phyloP scores from a whole-genome alignment of 2,329 filamentous ascomycete genomes.

The Claviceps pazoutovae region DNA sequence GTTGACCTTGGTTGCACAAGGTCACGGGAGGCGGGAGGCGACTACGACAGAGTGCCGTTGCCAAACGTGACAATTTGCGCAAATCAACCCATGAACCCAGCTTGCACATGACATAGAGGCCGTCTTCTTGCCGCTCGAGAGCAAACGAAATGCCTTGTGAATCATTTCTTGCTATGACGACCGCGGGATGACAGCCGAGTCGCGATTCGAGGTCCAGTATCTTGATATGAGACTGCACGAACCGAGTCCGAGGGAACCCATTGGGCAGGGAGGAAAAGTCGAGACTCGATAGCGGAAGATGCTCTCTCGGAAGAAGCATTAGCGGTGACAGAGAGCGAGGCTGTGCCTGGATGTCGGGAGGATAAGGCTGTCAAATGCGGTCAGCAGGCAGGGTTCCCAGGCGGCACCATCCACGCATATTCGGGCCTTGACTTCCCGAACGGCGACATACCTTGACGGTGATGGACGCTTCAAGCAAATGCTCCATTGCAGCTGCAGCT shows the following conservation, averaged over 20 bases:
- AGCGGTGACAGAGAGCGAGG: constrained; percentile 44
- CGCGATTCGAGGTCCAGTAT: constrained; percentile 50
- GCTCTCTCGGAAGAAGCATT: constrained; percentile 47
- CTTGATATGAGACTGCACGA: constrained; percentile 48
- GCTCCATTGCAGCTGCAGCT: constrained; percentile 29
- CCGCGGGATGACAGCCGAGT: constrained; percentile 36
- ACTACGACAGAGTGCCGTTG: constrained; percentile 26
- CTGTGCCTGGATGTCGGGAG: constrained; percentile 35
- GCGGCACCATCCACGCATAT: background rate
- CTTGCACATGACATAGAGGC: constrained; percentile 54
- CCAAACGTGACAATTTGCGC: constrained; percentile 34
- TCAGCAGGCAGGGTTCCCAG: constrained; percentile 7
- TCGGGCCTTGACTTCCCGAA: no score
- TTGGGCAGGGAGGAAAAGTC: constrained; percentile 39
- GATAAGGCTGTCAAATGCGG: constrained; percentile 33
- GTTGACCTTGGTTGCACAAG: constrained; percentile 5
- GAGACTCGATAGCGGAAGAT: constrained; percentile 46
- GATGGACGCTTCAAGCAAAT: constrained; percentile 37
- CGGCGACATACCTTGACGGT: constrained; percentile 31
- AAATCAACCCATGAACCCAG: constrained; percentile 54
- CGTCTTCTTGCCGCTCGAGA: constrained; percentile 48
- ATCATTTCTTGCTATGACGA: constrained; percentile 49
- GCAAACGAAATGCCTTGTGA: constrained; percentile 40
- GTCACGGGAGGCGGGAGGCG: constrained; percentile 11
- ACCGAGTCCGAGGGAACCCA: constrained; percentile 36